Base-by-base conservation (phyloP, 148 eudicot species). In the Spergularia marina region DNA sequence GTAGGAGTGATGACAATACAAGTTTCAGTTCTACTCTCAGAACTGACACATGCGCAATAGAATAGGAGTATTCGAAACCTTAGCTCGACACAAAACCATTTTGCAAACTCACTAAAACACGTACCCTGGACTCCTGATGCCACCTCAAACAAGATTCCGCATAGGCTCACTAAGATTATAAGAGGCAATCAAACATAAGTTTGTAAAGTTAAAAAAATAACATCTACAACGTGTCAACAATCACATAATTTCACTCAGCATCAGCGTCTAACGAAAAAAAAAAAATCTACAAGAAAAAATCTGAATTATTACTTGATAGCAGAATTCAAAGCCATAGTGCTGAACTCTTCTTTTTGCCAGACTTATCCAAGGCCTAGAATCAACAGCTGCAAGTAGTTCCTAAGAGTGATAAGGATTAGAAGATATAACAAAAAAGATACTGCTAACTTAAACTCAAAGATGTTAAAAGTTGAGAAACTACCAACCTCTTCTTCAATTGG, bases 341-440 rank as follows among this genome's bases (percentile, higher is more conserved):
- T 95, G 99, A 84, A 95, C 99, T 76, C 99, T 86, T 85, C 99
- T 86, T 82, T 95, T 95, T 17, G 99, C 92, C 74, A 95, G 92
- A 70, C 77, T 79, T 65, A 81, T 87, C 99, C 99, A 95, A 65
- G 92, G 94, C 75, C 85, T 86, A 60, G 77, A 73, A 90, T 92
- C 99, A 81, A 95, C 94, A 62, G 92, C 96, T 70, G 89, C 97
- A 87, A 95, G 90, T 79, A 95, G 82, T 83, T 85, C 94, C 99
- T 95, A 86, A 66, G 83, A 74, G 81, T 30, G n/a, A 23, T 14
- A 54, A 65, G 41, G 30, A 34, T 77, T 53, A 73, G 77, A 52
- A 71, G 63, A 74, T 58, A 54, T 54, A 70, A 58, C 17, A 21
- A 40, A 44, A 54, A 34, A 65, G 64, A 23, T 14, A 58, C 10